Conservation (phyloP, 139 green algal species). For the Ettlia oleoabundans region DNA sequence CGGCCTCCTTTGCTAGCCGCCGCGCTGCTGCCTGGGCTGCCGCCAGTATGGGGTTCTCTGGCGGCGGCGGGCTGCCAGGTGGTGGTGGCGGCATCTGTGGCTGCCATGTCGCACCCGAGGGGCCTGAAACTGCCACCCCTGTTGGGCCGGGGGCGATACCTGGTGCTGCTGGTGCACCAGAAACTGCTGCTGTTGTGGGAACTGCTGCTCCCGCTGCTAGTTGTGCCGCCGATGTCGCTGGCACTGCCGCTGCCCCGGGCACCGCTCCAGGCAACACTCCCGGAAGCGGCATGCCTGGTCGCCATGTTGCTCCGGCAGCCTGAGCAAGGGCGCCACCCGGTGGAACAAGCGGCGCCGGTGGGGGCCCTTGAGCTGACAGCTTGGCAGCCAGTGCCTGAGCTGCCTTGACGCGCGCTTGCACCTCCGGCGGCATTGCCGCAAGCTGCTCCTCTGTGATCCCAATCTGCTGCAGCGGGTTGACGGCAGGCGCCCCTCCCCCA, state of each 20-base stretch:
- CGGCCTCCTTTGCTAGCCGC: conserved; percentile 37
- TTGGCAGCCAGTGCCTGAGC: conserved; percentile 58
- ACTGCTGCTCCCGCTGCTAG: not conserved
- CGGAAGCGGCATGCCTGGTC: not conserved
- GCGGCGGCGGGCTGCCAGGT: not conserved
- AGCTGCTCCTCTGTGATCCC: conserved; percentile 21
- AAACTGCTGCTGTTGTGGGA: not conserved
- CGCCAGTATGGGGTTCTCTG: conserved; percentile 53
- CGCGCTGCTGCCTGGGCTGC: conserved; percentile 60
- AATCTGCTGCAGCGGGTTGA: not conserved
- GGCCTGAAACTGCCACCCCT: no score
- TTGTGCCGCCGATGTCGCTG: not conserved
- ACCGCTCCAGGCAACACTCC: not conserved
- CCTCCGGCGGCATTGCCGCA: conserved; percentile 29
- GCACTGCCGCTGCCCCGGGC: not conserved
- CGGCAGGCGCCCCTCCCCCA: not conserved
- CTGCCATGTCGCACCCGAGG: not conserved
- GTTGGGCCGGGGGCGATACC: no score
- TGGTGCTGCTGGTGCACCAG: not conserved
- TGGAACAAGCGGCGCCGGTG: not conserved
- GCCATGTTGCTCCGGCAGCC: no score
- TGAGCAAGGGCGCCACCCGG: not conserved
- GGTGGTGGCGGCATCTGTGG: not conserved
- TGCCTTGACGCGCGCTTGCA: conserved; percentile 48
- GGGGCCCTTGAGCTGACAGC: conserved; percentile 22